A percentile compares a stretch with the other conserved stretches of the same genome.
Conservation (phyloP, 345 rosid species). For the Eucalyptus polyanthemos region DNA sequence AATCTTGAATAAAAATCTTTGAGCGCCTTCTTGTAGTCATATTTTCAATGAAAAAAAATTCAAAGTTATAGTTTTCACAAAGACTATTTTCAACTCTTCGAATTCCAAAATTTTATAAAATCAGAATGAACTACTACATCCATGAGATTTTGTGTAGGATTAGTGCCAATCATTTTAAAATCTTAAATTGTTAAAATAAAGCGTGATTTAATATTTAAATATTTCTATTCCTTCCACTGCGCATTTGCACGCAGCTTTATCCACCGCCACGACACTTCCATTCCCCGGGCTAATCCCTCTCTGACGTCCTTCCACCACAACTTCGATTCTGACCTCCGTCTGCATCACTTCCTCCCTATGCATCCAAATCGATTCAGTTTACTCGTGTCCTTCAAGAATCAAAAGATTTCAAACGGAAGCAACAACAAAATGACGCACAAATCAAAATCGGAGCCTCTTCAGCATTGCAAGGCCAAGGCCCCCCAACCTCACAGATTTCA, state of each 20-base stretch:
- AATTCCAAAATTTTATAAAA: too few species aligned
- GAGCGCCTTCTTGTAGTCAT: too few species aligned
- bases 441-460: neutral
- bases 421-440: neutral
- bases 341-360: constrained; percentile 18
- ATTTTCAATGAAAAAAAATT: too few species aligned
- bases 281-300: constrained; percentile 34
- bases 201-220: too few species aligned
- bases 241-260: constrained; percentile 11
- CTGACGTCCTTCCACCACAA: constrained; percentile 35
- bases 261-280: constrained; percentile 26
- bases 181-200: too few species aligned
- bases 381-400: neutral
- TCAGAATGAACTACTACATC: fast-evolving
- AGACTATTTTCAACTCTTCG: too few species aligned
- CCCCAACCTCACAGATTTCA: neutral
- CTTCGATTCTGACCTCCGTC: constrained; percentile 71
- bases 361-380: neutral
- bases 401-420: neutral
- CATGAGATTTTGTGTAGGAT: too few species aligned
- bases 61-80: too few species aligned
- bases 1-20: neutral
- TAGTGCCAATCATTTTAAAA: too few species aligned
- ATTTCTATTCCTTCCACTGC: neutral
- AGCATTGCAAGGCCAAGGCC: neutral